Evolutionary conservation across 345 rosid species (phyloP).

Genomic region (Psidium guajava): DNA sequence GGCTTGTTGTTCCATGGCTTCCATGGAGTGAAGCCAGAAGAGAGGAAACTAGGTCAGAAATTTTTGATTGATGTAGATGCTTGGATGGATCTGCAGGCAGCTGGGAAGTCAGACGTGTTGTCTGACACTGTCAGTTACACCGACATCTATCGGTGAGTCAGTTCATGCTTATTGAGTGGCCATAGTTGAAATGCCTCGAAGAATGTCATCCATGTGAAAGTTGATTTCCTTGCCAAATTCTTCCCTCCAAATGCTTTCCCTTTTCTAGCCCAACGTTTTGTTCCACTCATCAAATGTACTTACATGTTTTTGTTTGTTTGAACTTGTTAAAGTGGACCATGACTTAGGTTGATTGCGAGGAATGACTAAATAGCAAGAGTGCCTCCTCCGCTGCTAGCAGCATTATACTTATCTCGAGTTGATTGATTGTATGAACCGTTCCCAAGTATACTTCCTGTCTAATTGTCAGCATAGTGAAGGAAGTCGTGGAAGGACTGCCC

Average conservation of each 20-base stretch:
- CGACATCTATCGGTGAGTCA: conserved; percentile 61
- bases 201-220: not conserved
- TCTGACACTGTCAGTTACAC: conserved; percentile 71
- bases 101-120: conserved; percentile 60
- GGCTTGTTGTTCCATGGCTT: conserved; percentile 77
- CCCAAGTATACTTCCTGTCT: not conserved
- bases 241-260: not conserved
- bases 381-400: not conserved
- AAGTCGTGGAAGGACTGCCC: conserved; percentile 51
- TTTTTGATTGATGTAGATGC: conserved; percentile 86
- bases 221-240: not conserved
- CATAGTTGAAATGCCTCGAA: rapidly evolving
- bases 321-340: not conserved
- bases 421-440: not conserved
- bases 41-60: conserved; percentile 66
- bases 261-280: not conserved
- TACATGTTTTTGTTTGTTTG: not conserved
- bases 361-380: not conserved
- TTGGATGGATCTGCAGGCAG: conserved; percentile 68
- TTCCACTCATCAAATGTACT: not conserved
- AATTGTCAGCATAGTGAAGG: conserved; percentile 52
- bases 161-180: not conserved
- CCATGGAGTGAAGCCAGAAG: conserved; percentile 82
- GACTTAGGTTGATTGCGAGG: not conserved
- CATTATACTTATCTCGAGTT: not conserved